Base-by-base conservation (phyloP, 108 stramenopile species). In the Halocafeteria seosinensis region DNA sequence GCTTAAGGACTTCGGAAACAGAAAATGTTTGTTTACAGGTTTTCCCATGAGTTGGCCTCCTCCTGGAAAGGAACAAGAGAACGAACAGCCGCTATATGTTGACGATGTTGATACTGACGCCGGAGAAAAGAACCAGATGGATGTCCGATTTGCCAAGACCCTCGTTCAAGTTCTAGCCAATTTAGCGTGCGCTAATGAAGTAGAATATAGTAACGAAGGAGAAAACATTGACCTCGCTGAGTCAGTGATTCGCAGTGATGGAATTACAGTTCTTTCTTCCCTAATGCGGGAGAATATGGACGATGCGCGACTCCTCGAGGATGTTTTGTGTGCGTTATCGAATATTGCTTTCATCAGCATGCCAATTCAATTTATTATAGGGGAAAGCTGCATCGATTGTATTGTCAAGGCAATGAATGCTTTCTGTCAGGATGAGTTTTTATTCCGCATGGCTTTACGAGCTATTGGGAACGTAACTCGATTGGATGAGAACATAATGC, bases 371-470 rank as follows among this genome's bases (percentile, higher is more conserved):
- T 17, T 67, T 24, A 31, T 3, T 26, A 62, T 67, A 1, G 55
- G 66, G 23, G 38, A 32, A 6, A 17, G 30, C 25, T 61, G 61
- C 37, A 17, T 29, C 9, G 17, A 26, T 4, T 6, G 27, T 30
- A 50, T 67, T 3, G 33, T 63, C 6, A 11, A 3, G 6, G 61
- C 61, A 31, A n/a, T 38, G 0, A 28, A 25, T 13, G 4, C 8
- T 17, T 63, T 65, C 37, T 25, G 35, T 32, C 5, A 1, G 3
- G 66, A 67, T 50, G 3, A 30, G 37, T 37, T 50, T 25, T 51
- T 67, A 11, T 67, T 67, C 66, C 30, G 32, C 28, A 24, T 34
- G 38, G 66, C 66, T 32, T 60, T 67, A 34, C 66, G 66, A 32
- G 66, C 61, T 29, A 9, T 67, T 12, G 66, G 66, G 17, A 67